Conservation (phyloP, 2,329 filamentous ascomycete species). For the Cladophialophora bantiana region DNA sequence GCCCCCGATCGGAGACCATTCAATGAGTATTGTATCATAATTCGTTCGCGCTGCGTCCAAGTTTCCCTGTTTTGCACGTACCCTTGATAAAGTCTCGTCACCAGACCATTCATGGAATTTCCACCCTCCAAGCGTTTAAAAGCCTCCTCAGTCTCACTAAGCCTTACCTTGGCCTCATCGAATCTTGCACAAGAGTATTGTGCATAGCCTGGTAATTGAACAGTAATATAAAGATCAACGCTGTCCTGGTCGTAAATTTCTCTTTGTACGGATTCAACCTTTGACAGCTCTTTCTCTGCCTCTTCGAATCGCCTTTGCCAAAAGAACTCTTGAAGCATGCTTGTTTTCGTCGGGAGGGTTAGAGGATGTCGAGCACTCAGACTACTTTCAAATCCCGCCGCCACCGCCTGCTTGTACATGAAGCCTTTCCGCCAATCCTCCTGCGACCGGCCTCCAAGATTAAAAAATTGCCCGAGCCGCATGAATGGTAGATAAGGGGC, state of each 20-base stretch:
- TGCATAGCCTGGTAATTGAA: background rate
- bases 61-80: background rate
- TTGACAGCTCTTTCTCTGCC: background rate
- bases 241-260: background rate
- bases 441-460: no score
- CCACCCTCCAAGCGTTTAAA: background rate
- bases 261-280: background rate
- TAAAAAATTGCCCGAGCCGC: no score
- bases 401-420: background rate
- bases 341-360: background rate
- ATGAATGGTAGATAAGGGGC: no score
- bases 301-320: background rate
- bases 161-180: background rate
- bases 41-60: background rate
- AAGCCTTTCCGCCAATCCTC: background rate
- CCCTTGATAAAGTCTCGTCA: conserved; percentile 1
- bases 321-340: background rate
- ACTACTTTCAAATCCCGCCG: background rate
- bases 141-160: background rate
- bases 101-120: background rate
- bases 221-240: background rate
- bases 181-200: background rate
- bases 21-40: background rate
- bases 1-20: background rate
- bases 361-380: background rate